Percentiles rank a stretch among this genome's conserved stretches.
phyloP scores from a whole-genome alignment of 257 asterid genomes.

The Nemophila menziesii region DNA sequence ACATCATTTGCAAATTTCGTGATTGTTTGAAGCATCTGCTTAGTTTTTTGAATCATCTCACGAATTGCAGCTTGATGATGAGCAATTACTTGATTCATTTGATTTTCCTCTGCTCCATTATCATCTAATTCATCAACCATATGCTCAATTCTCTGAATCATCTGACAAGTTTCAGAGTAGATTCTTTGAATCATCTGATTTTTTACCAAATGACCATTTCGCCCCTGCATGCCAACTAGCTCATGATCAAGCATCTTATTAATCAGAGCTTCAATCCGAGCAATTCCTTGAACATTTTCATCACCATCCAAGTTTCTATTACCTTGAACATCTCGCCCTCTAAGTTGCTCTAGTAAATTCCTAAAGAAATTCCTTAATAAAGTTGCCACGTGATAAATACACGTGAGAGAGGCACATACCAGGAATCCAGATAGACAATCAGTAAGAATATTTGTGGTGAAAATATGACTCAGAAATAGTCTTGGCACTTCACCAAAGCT shows the following conservation, averaged over 20 bases:
- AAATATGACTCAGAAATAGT: conserved; percentile 74
- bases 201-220: no score
- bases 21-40: no score
- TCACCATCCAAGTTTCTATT: conserved; percentile 53
- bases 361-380: conserved; percentile 93
- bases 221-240: no score
- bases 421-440: conserved; percentile 97
- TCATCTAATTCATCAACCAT: conserved; percentile 98
- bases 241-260: no score
- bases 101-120: no score
- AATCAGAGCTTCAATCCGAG: no score
- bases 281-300: conserved; percentile 80
- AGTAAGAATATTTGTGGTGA: conserved; percentile 69
- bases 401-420: conserved; percentile 89
- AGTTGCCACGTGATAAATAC: conserved; percentile 94
- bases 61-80: no score
- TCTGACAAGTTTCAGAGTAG: conserved; percentile 88
- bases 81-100: no score
- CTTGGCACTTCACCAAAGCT: conserved; percentile 86
- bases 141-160: conserved; percentile 83
- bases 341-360: conserved; percentile 79
- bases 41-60: no score
- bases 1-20: no score
- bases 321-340: conserved; percentile 97
- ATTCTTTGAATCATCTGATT: no score